Conservation (phyloP, 108 stramenopile species). For the Nitzschia sp. region DNA sequence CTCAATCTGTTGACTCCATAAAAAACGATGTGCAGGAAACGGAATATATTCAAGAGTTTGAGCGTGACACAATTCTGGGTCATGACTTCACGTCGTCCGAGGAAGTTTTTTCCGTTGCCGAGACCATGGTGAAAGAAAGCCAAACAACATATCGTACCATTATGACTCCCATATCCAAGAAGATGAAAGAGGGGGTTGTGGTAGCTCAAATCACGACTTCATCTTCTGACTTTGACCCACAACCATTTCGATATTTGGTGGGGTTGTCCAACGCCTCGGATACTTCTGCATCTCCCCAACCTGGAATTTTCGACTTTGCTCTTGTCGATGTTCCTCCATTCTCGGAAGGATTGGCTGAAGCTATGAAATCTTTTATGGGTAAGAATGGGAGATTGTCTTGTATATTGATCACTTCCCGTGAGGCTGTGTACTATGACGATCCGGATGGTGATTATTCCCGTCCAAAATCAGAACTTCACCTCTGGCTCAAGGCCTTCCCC, state of each 20-base stretch:
- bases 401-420: conserved; percentile 71
- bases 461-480: conserved; percentile 55
- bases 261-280: conserved; percentile 28
- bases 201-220: conserved; percentile 43
- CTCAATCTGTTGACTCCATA: background rate
- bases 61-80: background rate
- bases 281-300: background rate
- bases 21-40: background rate
- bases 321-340: conserved; percentile 85
- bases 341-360: conserved; percentile 56
- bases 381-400: conserved; percentile 44
- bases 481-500: conserved; percentile 72
- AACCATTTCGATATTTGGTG: conserved; percentile 56
- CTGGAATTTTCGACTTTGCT: conserved; percentile 33
- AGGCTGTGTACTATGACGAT: conserved; percentile 73
- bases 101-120: conserved; percentile 25
- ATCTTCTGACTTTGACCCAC: conserved; percentile 24
- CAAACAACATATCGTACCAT: background rate
- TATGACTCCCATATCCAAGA: conserved; percentile 32
- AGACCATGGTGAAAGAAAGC: conserved; percentile 48
- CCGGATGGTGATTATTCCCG: conserved; percentile 61
- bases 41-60: conserved; percentile 16
- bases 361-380: conserved; percentile 71
- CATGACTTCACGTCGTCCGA: no score
- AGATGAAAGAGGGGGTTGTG: conserved; percentile 27